These are phyloP conservation scores for Cokeromyces recurvatus DNA, from an alignment of 371 early-diverging fungal species.

Conservation along the genomic window DNA sequence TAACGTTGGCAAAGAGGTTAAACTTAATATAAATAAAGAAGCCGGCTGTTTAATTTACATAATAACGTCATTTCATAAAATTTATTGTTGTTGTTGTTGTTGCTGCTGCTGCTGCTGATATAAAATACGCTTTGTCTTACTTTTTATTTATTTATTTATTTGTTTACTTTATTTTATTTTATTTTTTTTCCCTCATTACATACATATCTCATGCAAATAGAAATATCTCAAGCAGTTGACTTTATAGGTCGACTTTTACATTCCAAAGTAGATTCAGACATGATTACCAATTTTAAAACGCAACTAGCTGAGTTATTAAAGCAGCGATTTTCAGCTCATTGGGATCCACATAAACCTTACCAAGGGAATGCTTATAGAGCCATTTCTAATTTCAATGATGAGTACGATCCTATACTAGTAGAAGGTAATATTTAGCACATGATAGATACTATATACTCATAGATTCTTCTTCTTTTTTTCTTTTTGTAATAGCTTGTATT, in stretches of 20 bases:
- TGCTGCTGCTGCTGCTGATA: no score
- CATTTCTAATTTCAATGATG: conserved; percentile 60
- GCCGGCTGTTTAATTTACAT: no score
- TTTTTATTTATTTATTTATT: no score
- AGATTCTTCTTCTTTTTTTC: no score
- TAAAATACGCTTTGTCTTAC: no score
- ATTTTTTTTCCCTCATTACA: no score
- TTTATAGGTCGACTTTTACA: conserved; percentile 49
- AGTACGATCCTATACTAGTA: conserved; percentile 55
- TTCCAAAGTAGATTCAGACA: conserved; percentile 27
- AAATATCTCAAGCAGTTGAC: conserved; percentile 49
- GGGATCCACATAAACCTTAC: conserved; percentile 60
- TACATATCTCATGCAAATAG: conserved; percentile 58
- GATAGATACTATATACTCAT: no score
- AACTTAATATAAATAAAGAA: background rate
- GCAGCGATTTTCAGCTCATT: conserved; percentile 55
- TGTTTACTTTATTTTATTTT: no score
- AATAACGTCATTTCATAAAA: no score
- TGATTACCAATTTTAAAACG: conserved; percentile 26
- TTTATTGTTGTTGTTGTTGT: no score
- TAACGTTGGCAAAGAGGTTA: conserved; percentile 9
- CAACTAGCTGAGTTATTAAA: conserved; percentile 29
- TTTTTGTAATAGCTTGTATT: conserved; percentile 36
- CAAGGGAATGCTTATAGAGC: conserved; percentile 73
- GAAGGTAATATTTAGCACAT: conserved; percentile 35